Evolutionary conservation across 129 eudicot genomes (phyloP), one percentile per base, ranked within the genome.

Genomic region (Artemisia tridentata): DNA sequence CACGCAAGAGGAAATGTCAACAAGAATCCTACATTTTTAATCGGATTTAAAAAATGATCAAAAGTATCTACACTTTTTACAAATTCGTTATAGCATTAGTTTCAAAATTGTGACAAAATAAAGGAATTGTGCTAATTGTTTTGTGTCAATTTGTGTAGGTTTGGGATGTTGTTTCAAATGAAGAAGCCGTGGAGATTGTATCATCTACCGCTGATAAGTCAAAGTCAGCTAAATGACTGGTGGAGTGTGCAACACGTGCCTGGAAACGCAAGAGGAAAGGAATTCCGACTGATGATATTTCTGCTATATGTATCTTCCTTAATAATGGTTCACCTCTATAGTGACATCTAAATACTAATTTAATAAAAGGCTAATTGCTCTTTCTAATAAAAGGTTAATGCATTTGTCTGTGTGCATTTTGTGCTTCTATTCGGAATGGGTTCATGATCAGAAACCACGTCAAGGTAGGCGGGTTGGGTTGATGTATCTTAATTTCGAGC

Each of bases 121-220:
- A 31, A 57, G 43, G 54, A 38, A 38, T 60, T 21, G 17, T 12
- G n/a, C 17, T 19, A 19, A 71, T 56, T 41, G 45, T 49, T 5
- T 67, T 25, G 38, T 49, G 47, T 59, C 46, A 5, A 19, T 69
- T 50, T 47, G 55, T 38, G 17, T 34, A 91, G 98, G 98, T 92
- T n/a, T 92, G 98, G 98, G 96, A 92, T 72, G 98, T 89, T 15
- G 71, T 92, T 43, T 86, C 95, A 2, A 89, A 89, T 65, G 70
- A 88, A 81, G 96, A 92, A 73, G 98, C 98, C 0, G 89, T 88
- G 55, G 75, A 86, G 62, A 83, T 92, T 9, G 88, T 92, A 47
- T 86, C 88, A 5, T 77, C 87, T 13, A 79, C 84, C 7, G 63
- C 81, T 0, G 89, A 92, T 71, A 82, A 80, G 80, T 84, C 82